A percentile compares a stretch with the other conserved stretches of the same genome.
These are phyloP conservation scores for Phalaenopsis equestris DNA, from an alignment of 106 monocot species.

Conservation along the genomic window DNA sequence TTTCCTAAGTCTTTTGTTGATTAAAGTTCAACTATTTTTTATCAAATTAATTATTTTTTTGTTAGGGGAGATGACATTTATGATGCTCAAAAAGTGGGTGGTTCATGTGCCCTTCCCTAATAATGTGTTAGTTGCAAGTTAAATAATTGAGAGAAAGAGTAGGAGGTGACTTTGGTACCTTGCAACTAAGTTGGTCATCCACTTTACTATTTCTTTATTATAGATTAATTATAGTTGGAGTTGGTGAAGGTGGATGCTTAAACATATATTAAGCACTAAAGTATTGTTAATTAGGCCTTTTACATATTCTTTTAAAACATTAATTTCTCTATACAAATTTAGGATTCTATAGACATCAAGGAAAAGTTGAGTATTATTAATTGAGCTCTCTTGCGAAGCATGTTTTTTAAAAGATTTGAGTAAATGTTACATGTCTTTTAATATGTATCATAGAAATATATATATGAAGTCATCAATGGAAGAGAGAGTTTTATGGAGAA, in stretches of 20 bases:
- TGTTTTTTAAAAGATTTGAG: too few species aligned
- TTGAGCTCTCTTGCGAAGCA: too few species aligned
- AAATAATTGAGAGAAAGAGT: background rate
- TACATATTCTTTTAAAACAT: too few species aligned
- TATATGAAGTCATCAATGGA: too few species aligned
- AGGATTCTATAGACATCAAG: too few species aligned
- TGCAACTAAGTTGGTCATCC: slow-evolving; percentile 1
- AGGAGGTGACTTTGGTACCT: background rate
- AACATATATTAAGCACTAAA: background rate
- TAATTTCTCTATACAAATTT: too few species aligned
- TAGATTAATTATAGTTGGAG: background rate
- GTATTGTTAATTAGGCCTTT: too few species aligned
- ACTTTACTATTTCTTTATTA: background rate
- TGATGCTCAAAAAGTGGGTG: background rate
- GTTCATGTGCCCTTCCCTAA: background rate
- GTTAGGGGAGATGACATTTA: background rate
- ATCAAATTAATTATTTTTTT: background rate
- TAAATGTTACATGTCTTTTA: too few species aligned
- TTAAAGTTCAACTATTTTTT: background rate
- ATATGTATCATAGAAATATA: too few species aligned
- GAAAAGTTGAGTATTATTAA: too few species aligned
- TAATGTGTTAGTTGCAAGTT: background rate
- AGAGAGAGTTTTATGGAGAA: too few species aligned
- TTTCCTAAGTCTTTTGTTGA: background rate
- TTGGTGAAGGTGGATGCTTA: background rate